Conservation (phyloP, 106 monocot species). For the Acorus gramineus region DNA sequence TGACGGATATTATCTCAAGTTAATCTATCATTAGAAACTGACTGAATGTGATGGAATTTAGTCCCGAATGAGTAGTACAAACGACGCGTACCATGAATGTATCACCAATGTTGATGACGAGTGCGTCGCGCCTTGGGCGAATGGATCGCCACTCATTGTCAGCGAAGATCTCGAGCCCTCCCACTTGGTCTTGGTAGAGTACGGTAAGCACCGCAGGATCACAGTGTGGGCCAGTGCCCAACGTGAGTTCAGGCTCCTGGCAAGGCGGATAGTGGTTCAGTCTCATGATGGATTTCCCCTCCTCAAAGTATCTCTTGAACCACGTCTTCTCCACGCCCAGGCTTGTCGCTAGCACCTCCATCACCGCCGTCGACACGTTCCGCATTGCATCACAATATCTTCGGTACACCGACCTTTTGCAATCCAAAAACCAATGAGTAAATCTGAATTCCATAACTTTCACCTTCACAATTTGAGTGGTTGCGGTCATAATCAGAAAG, state of each 20-base stretch:
- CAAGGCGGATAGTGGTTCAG: constrained; percentile 71
- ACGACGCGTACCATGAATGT: constrained; percentile 54
- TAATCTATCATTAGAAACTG: too few relatives aligned
- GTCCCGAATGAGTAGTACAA: too few relatives aligned
- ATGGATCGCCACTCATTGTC: constrained; percentile 31
- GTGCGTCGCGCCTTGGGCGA: constrained; percentile 28
- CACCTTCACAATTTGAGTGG: too few relatives aligned
- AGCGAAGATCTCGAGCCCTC: constrained; percentile 47
- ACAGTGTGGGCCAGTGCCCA: constrained; percentile 66
- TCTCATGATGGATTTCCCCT: constrained; percentile 51
- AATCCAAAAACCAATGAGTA: too few relatives aligned
- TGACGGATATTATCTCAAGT: too few relatives aligned
- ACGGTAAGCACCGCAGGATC: constrained; percentile 56
- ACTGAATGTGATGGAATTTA: too few relatives aligned
- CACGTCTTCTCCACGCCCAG: constrained; percentile 41
- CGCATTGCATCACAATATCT: constrained; percentile 62
- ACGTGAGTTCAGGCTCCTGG: constrained; percentile 53
- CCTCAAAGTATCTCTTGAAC: constrained; percentile 66
- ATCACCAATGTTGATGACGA: constrained; percentile 70
- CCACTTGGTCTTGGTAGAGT: constrained; percentile 47
- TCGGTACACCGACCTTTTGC: constrained; percentile 45
- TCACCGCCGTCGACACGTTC: constrained; percentile 38
- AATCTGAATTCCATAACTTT: too few relatives aligned
- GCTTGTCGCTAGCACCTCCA: constrained; percentile 73
- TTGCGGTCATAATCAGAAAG: too few relatives aligned